phyloP scores from a whole-genome alignment of 202 grass and related monocot species.

The Zizania palustris region DNA sequence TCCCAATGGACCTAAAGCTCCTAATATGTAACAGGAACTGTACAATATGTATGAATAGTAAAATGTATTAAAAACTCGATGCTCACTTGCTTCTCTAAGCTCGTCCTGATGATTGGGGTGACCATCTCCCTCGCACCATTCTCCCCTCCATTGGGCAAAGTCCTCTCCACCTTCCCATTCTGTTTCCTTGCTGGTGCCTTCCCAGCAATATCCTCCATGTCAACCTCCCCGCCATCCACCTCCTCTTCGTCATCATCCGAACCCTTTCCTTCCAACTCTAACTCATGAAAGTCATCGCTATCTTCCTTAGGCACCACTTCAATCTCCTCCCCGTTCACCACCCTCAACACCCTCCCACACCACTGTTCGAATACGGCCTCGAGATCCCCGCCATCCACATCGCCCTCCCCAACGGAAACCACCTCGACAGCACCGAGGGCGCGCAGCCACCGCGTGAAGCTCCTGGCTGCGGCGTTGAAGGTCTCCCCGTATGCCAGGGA shows the following conservation, averaged over 20 bases:
- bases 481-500: constrained; percentile 62
- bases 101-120: constrained; percentile 82
- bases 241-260: constrained; percentile 57
- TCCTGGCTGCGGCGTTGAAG: constrained; percentile 76
- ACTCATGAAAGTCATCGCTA: constrained; percentile 46
- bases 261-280: constrained; percentile 50
- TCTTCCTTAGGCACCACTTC: constrained; percentile 19
- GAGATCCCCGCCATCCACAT: constrained; percentile 72
- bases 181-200: constrained; percentile 61
- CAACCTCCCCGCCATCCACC: constrained; percentile 50
- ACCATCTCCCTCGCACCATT: constrained; percentile 81
- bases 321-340: constrained; percentile 64
- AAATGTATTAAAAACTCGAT: constrained; percentile 21
- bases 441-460: constrained; percentile 78
- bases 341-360: constrained; percentile 57
- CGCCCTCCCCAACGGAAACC: constrained; percentile 60
- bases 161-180: constrained; percentile 36
- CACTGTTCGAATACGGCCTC: constrained; percentile 64
- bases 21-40: background rate
- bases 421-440: constrained; percentile 75
- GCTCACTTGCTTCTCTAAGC: constrained; percentile 88
- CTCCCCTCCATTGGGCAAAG: constrained; percentile 45
- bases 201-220: constrained; percentile 95
- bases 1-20: background rate
- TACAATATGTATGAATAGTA: background rate